phyloP scores from a whole-genome alignment of 345 rosid species.

The Isatis tinctoria region DNA sequence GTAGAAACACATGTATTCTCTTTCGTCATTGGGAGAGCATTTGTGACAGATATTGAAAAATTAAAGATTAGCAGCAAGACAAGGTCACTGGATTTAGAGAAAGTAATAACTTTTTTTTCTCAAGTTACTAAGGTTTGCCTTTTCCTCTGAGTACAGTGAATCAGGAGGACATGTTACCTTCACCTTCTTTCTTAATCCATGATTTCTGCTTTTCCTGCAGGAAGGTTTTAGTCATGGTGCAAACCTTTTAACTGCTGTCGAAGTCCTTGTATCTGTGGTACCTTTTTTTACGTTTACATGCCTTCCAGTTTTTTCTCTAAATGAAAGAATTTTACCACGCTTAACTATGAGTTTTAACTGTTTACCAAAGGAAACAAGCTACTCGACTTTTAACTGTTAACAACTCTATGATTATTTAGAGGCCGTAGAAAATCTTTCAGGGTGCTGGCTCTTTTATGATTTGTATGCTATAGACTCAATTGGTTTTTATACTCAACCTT shows the following conservation, averaged over 20 bases:
- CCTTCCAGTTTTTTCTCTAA: neutral
- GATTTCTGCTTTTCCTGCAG: constrained; percentile 41
- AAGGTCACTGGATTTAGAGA: constrained; percentile 65
- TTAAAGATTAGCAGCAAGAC: constrained; percentile 83
- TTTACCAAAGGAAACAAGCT: neutral
- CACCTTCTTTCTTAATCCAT: constrained; percentile 8
- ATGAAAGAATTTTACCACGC: neutral
- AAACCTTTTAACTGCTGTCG: constrained; percentile 85
- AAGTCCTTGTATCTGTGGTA: constrained; percentile 92
- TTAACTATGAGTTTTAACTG: neutral
- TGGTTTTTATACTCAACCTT: constrained; percentile 2
- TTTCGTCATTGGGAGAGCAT: constrained; percentile 97
- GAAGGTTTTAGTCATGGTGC: constrained; percentile 77
- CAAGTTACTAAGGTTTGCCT: constrained; percentile 64
- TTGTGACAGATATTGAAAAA: constrained; percentile 91
- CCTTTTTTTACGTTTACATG: constrained; percentile 20
- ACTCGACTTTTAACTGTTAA: neutral
- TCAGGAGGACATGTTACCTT: neutral
- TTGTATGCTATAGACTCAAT: neutral
- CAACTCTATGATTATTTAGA: constrained; percentile 11
- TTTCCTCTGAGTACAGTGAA: neutral
- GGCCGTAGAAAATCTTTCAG: constrained; percentile 1
- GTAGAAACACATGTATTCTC: constrained; percentile 96
- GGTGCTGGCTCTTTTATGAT: constrained; percentile 9
- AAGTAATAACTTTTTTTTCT: constrained; percentile 59